Evolutionary conservation across 2,329 filamentous ascomycete species (phyloP), one percentile per base, ranked within the genome.

Genomic region (Aspergillus glaucus): DNA sequence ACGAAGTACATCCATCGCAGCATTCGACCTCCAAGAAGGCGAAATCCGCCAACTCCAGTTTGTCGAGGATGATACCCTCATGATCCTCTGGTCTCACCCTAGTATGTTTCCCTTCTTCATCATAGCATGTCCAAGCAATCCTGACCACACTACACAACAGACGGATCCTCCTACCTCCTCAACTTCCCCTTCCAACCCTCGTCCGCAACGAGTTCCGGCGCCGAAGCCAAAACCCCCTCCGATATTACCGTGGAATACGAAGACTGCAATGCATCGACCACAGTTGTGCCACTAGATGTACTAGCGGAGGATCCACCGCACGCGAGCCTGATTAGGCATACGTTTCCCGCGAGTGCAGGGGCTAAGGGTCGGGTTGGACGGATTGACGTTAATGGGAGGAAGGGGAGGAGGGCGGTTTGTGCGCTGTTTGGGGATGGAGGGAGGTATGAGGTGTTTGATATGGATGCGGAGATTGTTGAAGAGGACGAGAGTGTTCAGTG

Each of bases 21-120:
- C 57, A 1, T 40, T 72, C n/a, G 54, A 59, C 43, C 53, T 72
- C 6, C 52, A 61, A 39, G 50, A 59, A 9, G 70, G 70, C 14
- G 60, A 63, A 22, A 63, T 72, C 14, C 64, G 81, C 17, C 84
- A 89, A 61, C 65, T 86, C 12, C 84, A 85, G 60, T 88, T 90
- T 59, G 75, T 87, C 40, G 76, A 85, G 57, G 80, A 86, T 48
- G 66, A 75, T 10, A 75, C 71, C 0, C 63, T 90, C 1, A 73
- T 89, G 46, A 56, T 87, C 1, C 75, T 90, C 2, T 79, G 77
- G 67, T 60, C 63, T 40, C 60, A 63, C 30, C 48, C 54, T 19
- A 59, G 68, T 69, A 62, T 57, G 56, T 49, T 43, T 37, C 15
- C 1, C 14, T 19, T 34, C 12, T 17, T 2, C 2, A 4, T 44